Evolutionary conservation across 1,139 yeast species (phyloP).

Genomic region (Yamadazyma epiphylla): DNA sequence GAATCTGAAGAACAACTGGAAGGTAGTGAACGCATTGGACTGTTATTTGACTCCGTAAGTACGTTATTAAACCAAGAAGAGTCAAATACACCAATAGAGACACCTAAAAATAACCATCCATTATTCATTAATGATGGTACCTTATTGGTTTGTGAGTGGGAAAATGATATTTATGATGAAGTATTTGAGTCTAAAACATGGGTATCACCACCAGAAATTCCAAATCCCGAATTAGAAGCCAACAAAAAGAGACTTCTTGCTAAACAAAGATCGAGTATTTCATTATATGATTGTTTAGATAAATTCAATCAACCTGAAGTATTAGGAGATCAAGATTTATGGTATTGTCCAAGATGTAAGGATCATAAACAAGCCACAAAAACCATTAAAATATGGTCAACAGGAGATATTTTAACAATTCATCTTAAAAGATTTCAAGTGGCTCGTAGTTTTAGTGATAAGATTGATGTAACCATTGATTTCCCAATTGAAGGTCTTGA

Average conservation of each 20-base stretch:
- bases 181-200: constrained; percentile 54
- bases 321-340: constrained; percentile 82
- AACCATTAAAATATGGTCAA: constrained; percentile 85
- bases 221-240: constrained; percentile 51
- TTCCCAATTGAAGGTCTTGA: constrained; percentile 87
- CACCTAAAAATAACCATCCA: constrained; percentile 14
- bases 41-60: constrained; percentile 28
- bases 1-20: constrained; percentile 5
- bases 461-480: constrained; percentile 78
- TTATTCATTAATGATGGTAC: constrained; percentile 30
- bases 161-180: constrained; percentile 38
- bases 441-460: constrained; percentile 82
- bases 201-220: constrained; percentile 46
- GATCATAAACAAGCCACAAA: constrained; percentile 91
- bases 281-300: constrained; percentile 71
- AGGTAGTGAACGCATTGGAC: constrained; percentile 18
- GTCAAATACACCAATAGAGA: constrained; percentile 12
- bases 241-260: constrained; percentile 36
- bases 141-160: constrained; percentile 75
- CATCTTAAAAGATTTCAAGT: constrained; percentile 90
- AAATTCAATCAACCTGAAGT: constrained; percentile 81
- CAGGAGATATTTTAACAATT: constrained; percentile 85
- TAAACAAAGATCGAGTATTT: constrained; percentile 47
- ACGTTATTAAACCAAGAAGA: constrained; percentile 16
- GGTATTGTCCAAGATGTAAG: constrained; percentile 92